Evolutionary conservation across 129 eudicot genomes (phyloP).

Genomic region (Flaveria brownii): DNA sequence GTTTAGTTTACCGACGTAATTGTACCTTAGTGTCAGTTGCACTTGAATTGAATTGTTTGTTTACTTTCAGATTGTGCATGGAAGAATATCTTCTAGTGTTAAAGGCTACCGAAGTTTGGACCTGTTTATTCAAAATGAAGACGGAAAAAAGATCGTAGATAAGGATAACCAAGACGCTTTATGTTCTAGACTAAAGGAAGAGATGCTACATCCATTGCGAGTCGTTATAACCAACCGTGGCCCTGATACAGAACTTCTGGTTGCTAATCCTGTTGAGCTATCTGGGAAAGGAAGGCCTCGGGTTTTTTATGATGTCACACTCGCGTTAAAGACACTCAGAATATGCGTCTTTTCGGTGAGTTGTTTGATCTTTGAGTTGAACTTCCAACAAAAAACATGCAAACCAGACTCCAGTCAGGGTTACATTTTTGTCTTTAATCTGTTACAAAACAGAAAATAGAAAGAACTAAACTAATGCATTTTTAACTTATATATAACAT

Average conservation of each 20-base stretch:
- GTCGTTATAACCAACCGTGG: slow-evolving; percentile 77
- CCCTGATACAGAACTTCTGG: slow-evolving; percentile 86
- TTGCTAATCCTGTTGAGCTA: slow-evolving; percentile 89
- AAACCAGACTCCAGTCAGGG: too few relatives aligned
- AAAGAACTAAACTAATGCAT: too few relatives aligned
- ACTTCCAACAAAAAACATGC: background rate
- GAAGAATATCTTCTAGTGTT: slow-evolving; percentile 52
- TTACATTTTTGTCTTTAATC: too few relatives aligned
- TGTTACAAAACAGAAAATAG: too few relatives aligned
- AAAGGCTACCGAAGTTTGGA: slow-evolving; percentile 72
- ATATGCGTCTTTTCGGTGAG: slow-evolving; percentile 83
- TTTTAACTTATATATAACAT: too few relatives aligned
- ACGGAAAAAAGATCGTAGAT: slow-evolving; percentile 76
- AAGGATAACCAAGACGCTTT: slow-evolving; percentile 47
- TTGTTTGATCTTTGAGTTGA: background rate
- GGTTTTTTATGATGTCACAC: slow-evolving; percentile 77
- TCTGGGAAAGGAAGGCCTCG: slow-evolving; percentile 86
- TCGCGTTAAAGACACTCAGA: slow-evolving; percentile 62
- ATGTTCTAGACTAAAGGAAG: slow-evolving; percentile 81
- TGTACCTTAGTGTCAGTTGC: too few relatives aligned
- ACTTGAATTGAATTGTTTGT: background rate
- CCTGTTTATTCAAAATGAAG: slow-evolving; percentile 63
- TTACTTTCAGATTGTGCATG: slow-evolving; percentile 59
- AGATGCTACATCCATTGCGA: slow-evolving; percentile 79
- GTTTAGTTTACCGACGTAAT: background rate